Evolutionary conservation across 129 eudicot genomes (phyloP).

Genomic region (Helianthus annuus): HanXRQr2.0-SUNRISE NC_035449.2:63773105-63773604

Average conservation of each 20-base stretch:
- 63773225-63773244: too few relatives aligned
- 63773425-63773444: background rate
- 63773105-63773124: too few relatives aligned
- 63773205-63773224: too few relatives aligned
- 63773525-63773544: conserved; percentile 95
- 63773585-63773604: conserved; percentile 86
- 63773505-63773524: conserved; percentile 96
- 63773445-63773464: background rate
- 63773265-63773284: too few relatives aligned
- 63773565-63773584: conserved; percentile 98
- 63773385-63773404: conserved; percentile 31
- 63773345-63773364: conserved; percentile 96
- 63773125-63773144: too few relatives aligned
- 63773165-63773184: too few relatives aligned
- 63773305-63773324: conserved; percentile 40
- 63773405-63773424: background rate
- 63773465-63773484: background rate
- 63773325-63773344: conserved; percentile 83
- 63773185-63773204: too few relatives aligned
- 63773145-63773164: too few relatives aligned
- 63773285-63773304: too few relatives aligned
- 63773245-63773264: too few relatives aligned
- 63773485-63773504: conserved; percentile 83
- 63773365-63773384: conserved; percentile 84
- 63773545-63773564: conserved; percentile 95